These are phyloP conservation scores for Camelina laxa DNA, from an alignment of 345 rosid genomes.

Conservation along the genomic window DNA sequence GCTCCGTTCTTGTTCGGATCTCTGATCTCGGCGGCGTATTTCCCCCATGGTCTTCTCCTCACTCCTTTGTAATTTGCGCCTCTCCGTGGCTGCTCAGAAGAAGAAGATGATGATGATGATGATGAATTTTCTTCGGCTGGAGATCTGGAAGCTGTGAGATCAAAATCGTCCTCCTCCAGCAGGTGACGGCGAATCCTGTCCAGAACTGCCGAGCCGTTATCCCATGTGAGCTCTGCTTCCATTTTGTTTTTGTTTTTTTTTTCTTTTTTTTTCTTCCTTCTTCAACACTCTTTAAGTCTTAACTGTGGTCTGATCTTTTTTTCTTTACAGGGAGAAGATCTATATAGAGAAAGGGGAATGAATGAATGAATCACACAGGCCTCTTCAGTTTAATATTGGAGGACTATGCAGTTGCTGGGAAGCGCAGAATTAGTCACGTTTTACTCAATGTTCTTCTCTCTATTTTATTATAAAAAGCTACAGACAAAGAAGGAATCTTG, in stretches of 20 bases:
- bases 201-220: constrained; percentile 18
- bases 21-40: constrained; percentile 53
- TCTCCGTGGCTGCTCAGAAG: constrained; percentile 2
- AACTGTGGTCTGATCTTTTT: neutral
- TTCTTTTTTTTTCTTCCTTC: neutral
- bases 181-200: constrained; percentile 39
- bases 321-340: neutral
- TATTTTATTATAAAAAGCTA: constrained; percentile 11
- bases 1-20: constrained; percentile 51
- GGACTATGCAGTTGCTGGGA: constrained; percentile 23
- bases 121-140: neutral
- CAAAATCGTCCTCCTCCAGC: constrained; percentile 28
- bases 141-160: constrained; percentile 14
- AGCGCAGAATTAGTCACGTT: constrained; percentile 31
- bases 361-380: neutral
- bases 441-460: constrained; percentile 21
- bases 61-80: constrained; percentile 41
- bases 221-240: constrained; percentile 25
- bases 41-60: constrained; percentile 59
- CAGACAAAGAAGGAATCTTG: neutral
- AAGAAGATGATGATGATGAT: neutral
- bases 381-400: neutral
- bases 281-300: neutral
- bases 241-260: constrained; percentile 2
- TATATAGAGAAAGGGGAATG: neutral